Evolutionary conservation across 768 basidiomycete species (phyloP).

Genomic region (Calvatia gigantea): DNA sequence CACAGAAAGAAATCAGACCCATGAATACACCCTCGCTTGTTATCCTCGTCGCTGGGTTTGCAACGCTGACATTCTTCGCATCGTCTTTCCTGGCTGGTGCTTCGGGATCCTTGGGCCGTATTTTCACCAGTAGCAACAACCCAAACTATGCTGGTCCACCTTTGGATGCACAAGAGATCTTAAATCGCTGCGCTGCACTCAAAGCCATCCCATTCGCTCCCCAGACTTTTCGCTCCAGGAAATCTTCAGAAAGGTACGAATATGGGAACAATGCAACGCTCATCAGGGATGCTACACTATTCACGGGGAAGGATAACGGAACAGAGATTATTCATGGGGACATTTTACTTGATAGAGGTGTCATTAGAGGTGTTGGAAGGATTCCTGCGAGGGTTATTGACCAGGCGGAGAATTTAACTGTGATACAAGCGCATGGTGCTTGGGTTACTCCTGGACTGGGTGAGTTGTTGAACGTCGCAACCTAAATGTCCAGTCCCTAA

Average conservation of each 20-base stretch:
- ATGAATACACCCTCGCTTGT: conserved; percentile 4
- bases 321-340: conserved; percentile 58
- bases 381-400: conserved; percentile 37
- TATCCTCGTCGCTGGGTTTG: conserved; percentile 10
- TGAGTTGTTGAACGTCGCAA: conserved; percentile 25
- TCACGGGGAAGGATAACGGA: conserved; percentile 57
- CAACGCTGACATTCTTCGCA: conserved; percentile 8
- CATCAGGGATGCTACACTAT: conserved; percentile 69
- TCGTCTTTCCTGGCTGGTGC: conserved; percentile 9
- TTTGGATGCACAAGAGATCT: conserved; percentile 25
- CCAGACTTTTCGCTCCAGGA: conserved; percentile 34
- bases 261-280: conserved; percentile 61
- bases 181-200: conserved; percentile 48
- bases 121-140: not conserved
- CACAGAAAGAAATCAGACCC: not conserved
- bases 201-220: conserved; percentile 43
- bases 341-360: conserved; percentile 63
- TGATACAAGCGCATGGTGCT: conserved; percentile 57
- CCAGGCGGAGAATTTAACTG: conserved; percentile 40
- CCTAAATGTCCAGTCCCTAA: conserved; percentile 15
- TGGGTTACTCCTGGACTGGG: conserved; percentile 71
- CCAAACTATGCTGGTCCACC: not conserved
- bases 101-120: not conserved
- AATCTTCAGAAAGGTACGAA: conserved; percentile 63
- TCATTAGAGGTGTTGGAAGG: conserved; percentile 57